phyloP scores from a whole-genome alignment of 768 basidiomycete species.

The Baorangia bicolor region DNA sequence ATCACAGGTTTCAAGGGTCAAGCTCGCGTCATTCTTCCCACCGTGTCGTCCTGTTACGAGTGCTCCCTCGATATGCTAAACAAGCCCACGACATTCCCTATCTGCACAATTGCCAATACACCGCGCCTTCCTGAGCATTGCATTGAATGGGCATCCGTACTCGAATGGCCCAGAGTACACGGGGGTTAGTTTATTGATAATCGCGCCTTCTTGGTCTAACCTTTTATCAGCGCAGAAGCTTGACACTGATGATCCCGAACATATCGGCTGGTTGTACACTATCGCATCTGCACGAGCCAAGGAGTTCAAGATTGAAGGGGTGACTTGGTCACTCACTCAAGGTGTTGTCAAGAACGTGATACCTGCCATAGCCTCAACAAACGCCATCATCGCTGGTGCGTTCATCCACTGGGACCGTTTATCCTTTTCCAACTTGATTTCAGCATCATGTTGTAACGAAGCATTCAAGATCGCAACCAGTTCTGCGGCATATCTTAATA shows the following conservation, averaged over 20 bases:
- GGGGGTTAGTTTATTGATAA: constrained; percentile 54
- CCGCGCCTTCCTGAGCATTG: constrained; percentile 98
- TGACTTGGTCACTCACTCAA: constrained; percentile 96
- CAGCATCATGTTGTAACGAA: constrained; percentile 97
- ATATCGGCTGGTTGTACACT: constrained; percentile 91
- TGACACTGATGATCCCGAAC: constrained; percentile 96
- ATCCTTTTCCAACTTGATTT: constrained; percentile 1
- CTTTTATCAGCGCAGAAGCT: constrained; percentile 72
- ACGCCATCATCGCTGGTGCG: constrained; percentile 94
- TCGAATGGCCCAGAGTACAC: constrained; percentile 96
- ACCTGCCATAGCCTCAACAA: constrained; percentile 97
- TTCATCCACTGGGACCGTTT: background rate
- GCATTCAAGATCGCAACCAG: constrained; percentile 98
- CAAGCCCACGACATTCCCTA: constrained; percentile 95
- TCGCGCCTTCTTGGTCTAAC: background rate
- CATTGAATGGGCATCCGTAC: constrained; percentile 98
- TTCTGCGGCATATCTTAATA: constrained; percentile 91
- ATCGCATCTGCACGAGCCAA: constrained; percentile 79
- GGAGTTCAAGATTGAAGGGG: constrained; percentile 96
- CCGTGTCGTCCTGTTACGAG: constrained; percentile 95
- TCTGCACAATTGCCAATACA: constrained; percentile 98
- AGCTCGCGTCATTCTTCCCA: constrained; percentile 94
- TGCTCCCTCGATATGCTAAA: constrained; percentile 98
- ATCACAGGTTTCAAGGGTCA: constrained; percentile 93
- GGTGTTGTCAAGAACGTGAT: constrained; percentile 99